These are phyloP conservation scores for Drosera capensis DNA, from an alignment of 148 eudicot species.

Conservation along the genomic window DNA sequence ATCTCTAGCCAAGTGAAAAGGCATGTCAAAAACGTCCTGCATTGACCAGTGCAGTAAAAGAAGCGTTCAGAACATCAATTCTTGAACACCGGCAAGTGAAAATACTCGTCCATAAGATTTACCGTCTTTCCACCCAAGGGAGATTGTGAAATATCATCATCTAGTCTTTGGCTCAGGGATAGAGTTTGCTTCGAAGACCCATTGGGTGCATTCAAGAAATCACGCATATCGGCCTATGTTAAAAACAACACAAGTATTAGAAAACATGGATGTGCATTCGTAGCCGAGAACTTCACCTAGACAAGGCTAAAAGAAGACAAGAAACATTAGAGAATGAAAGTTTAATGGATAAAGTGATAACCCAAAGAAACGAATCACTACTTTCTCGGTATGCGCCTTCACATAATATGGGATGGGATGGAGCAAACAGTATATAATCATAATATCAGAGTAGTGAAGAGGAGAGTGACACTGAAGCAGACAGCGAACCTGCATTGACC, in stretches of 20 bases:
- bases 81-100: background rate
- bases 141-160: slow-evolving; percentile 58
- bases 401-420: too few species aligned
- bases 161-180: slow-evolving; percentile 36
- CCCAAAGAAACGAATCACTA: too few species aligned
- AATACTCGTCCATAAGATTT: slow-evolving; percentile 6
- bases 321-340: too few species aligned
- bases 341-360: too few species aligned
- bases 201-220: slow-evolving; percentile 87
- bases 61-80: background rate
- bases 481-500: slow-evolving; percentile 71
- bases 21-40: slow-evolving; percentile 98
- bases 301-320: too few species aligned
- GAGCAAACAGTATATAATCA: too few species aligned
- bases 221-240: slow-evolving; percentile 93
- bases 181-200: slow-evolving; percentile 54
- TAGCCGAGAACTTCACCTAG: too few species aligned
- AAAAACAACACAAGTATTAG: slow-evolving; percentile 1
- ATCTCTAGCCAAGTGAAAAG: slow-evolving; percentile 91
- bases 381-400: too few species aligned
- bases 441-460: too few species aligned
- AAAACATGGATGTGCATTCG: too few species aligned
- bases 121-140: slow-evolving; percentile 98
- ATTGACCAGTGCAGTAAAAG: slow-evolving; percentile 2
- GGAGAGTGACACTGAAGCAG: background rate